These are phyloP conservation scores for Verticillium nonalfalfae DNA, from an alignment of 2,329 filamentous ascomycete species.

Conservation along the genomic window DNA sequence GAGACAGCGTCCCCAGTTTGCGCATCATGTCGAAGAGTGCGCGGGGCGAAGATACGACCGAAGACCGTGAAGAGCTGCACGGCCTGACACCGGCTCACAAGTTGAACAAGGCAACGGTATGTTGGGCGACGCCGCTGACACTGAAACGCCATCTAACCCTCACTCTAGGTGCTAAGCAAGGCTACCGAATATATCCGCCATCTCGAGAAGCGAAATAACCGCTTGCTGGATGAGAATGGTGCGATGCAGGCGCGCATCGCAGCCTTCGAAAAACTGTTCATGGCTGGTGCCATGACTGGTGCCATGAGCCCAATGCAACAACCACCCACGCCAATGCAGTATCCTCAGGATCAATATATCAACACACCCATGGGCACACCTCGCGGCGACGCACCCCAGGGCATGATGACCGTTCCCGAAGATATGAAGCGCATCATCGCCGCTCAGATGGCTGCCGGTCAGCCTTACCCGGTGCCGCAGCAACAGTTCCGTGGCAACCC, in stretches of 20 bases:
- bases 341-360: constrained; percentile 39
- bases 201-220: constrained; percentile 82
- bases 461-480: constrained; percentile 44
- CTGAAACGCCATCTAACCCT: neutral
- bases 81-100: constrained; percentile 86
- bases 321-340: constrained; percentile 46
- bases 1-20: constrained; percentile 87
- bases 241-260: constrained; percentile 73
- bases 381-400: constrained; percentile 36
- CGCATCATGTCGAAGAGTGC: constrained; percentile 74
- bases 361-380: constrained; percentile 36
- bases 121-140: neutral
- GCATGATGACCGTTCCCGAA: constrained; percentile 61
- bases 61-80: constrained; percentile 74
- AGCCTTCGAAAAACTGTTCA: constrained; percentile 73
- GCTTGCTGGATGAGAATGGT: constrained; percentile 73
- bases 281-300: constrained; percentile 64
- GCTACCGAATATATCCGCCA: constrained; percentile 95
- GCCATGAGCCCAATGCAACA: constrained; percentile 49
- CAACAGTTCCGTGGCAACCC: constrained; percentile 42
- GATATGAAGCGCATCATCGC: constrained; percentile 57
- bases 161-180: constrained; percentile 69
- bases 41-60: constrained; percentile 60
- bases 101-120: constrained; percentile 90
- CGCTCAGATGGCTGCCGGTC: constrained; percentile 47